Evolutionary conservation across 1,139 yeast species (phyloP), one percentile per base, ranked within the genome.

Genomic region (Yamadazyma sp.): DNA sequence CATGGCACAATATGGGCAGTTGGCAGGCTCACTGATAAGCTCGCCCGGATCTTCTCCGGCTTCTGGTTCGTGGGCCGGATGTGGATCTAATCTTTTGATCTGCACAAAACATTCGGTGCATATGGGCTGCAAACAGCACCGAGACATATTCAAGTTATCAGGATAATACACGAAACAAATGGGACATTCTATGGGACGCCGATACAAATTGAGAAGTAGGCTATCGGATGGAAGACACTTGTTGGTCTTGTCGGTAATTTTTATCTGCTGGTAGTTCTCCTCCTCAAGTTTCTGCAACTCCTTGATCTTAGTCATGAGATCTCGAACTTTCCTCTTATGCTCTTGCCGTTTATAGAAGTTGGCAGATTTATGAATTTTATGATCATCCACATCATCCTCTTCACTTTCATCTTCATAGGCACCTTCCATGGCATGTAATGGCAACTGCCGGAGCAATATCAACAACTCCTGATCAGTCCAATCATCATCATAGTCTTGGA

Each of bases 41-140:
- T 81, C 71, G 39, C 82, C 80, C 13, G 88, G 86, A 41, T 64
- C 53, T 31, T 56, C 56, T 29, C 57, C 58, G 37, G 59, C 57
- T 12, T 52, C 52, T 37, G 62, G 80, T 45, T 85, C 94, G 56
- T 87, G 95, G 0, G 97, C 96, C 25, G 90, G 87, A 61, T 90
- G 97, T 0, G 98, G 97, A n/a, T 88, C 95, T 20, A 85, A 70
- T 42, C 98, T 74, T 59, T 86, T 89, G 57, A 92, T 89, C 59
- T 90, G 97, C 7, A 90, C 97, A 74, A 92, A 92, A 59, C 98
- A 92, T 62, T 92, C 98, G 1, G 96, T 78, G 62, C 98, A 92
- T 16, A 92, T 89, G 2, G 95, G 92, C 59, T 92, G 97, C 35
- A 79, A 76, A 58, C 98, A 92, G 60, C 98, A 92, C 34, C 95